Percentiles rank a stretch among this genome's conserved stretches.
These are phyloP conservation scores for Chlorella variabilis DNA, from an alignment of 163 green algal genomes.

Conservation along the genomic window DNA sequence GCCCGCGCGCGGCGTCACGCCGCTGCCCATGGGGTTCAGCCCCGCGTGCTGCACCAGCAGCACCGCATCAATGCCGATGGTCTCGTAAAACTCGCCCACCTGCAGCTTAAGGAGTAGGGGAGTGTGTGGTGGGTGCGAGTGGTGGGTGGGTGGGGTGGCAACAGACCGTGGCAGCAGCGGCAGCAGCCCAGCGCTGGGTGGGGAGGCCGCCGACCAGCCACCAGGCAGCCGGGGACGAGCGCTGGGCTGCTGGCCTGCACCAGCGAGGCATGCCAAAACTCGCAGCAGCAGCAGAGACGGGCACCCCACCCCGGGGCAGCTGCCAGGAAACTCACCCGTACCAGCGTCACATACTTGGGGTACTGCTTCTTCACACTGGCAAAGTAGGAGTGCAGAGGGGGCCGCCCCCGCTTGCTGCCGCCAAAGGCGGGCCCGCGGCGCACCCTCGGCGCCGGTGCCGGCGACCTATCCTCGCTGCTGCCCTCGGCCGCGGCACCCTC, in stretches of 20 bases:
- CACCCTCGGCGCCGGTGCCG: background rate
- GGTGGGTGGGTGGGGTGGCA: background rate
- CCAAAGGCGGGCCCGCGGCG: background rate
- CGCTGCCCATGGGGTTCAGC: constrained; percentile 81
- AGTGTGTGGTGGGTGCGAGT: background rate
- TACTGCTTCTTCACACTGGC: constrained; percentile 49
- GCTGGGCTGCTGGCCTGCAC: no score
- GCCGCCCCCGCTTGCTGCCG: constrained; percentile 7
- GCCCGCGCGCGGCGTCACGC: constrained; percentile 71
- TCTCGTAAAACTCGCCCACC: constrained; percentile 91
- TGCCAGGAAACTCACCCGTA: constrained; percentile 40
- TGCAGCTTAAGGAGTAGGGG: background rate
- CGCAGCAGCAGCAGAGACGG: no score
- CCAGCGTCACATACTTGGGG: constrained; percentile 52
- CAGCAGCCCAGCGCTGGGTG: background rate
- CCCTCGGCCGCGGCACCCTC: background rate
- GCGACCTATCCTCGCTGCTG: background rate
- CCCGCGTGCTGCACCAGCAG: constrained; percentile 81
- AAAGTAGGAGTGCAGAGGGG: constrained; percentile 51
- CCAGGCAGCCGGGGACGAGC: background rate
- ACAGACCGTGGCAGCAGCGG: background rate
- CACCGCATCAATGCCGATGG: constrained; percentile 83
- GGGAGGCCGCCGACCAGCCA: background rate
- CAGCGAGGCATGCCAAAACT: background rate
- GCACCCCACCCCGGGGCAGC: background rate